Base-by-base conservation (phyloP, 1,284 basidiomycete species). In the Phellopilus nigrolimitatus region DNA sequence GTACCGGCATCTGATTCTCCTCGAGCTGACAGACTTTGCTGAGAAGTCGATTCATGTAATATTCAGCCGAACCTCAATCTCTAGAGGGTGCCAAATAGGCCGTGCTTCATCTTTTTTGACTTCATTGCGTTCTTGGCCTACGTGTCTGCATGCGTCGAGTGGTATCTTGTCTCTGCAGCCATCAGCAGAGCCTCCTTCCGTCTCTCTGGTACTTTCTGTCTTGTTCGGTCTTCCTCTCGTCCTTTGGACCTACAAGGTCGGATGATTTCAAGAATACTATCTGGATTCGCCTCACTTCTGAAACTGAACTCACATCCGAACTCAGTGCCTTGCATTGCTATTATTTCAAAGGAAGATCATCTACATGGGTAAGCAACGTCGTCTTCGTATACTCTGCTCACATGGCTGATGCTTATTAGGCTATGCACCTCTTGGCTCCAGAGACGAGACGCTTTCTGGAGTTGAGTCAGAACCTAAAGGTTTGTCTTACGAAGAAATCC, bases 311-410 rank as follows among this genome's bases (percentile, higher is more conserved):
- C 6, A n/a, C 25, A 24, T 25, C 10, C 6, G n/a, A n/a, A n/a
- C n/a, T n/a, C 54, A 78, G 75, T 76, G 73, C 55, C 36, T 72
- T 2, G 71, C 76, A 66, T 67, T 79, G 63, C 62, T 76, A 6
- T 7, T 75, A 0, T 76, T 79, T 48, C 76, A 78, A 56, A 64
- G 75, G 4, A 73, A 71, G 51, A 70, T 78, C 27, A 76, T 79
- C 9, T 77, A 79, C 61, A 74, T 79, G 71, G 70, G 73, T 73
- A 52, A 17, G 60, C 63, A 13, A 25, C 6, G 0, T n/a, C 15
- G n/a, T n/a, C n/a, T n/a, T n/a, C n/a, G n/a, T n/a, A n/a, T n/a
- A 42, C 12, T 8, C n/a, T 4, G 22, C n/a, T 17, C 17, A 10
- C 37, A 4, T 38, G 38, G 46, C 43, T 36, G 7, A 10, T 42